These are phyloP conservation scores for Colletotrichum gloeosporioides DNA, from an alignment of 2,329 filamentous ascomycete genomes.

Conservation along the genomic window DNA sequence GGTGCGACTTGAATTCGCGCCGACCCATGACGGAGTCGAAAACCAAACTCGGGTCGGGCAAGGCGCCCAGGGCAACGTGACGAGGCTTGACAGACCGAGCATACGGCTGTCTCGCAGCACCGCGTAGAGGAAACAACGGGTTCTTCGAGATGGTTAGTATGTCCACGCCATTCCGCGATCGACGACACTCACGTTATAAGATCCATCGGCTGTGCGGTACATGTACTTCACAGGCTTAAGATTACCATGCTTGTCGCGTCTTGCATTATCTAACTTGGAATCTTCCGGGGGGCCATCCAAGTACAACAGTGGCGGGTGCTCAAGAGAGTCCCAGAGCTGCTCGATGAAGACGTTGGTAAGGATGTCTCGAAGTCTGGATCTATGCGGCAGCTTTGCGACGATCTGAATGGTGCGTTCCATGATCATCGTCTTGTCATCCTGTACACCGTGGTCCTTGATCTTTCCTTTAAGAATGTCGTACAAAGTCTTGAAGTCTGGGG, in stretches of 20 bases:
- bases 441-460: constrained; percentile 64
- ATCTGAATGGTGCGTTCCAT: constrained; percentile 78
- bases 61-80: constrained; percentile 63
- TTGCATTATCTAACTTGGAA: neutral
- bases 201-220: constrained; percentile 75
- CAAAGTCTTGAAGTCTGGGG: constrained; percentile 66
- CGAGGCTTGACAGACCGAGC: constrained; percentile 67
- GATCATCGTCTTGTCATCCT: constrained; percentile 79
- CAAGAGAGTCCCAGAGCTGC: constrained; percentile 73
- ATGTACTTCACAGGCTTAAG: constrained; percentile 46
- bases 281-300: constrained; percentile 49
- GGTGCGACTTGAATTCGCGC: constrained; percentile 59
- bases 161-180: rapidly evolving
- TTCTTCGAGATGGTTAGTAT: constrained; percentile 48
- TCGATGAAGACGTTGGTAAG: constrained; percentile 73
- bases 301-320: constrained; percentile 74
- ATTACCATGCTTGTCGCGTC: neutral
- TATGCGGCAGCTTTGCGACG: constrained; percentile 66
- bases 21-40: constrained; percentile 67
- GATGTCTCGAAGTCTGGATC: constrained; percentile 65
- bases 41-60: constrained; percentile 70
- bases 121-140: constrained; percentile 67
- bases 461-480: constrained; percentile 65
- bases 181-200: constrained; percentile 58
- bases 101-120: constrained; percentile 71